Base-by-base conservation (phyloP, 1,284 basidiomycete genomes). In the Trametes pubescens region DNA sequence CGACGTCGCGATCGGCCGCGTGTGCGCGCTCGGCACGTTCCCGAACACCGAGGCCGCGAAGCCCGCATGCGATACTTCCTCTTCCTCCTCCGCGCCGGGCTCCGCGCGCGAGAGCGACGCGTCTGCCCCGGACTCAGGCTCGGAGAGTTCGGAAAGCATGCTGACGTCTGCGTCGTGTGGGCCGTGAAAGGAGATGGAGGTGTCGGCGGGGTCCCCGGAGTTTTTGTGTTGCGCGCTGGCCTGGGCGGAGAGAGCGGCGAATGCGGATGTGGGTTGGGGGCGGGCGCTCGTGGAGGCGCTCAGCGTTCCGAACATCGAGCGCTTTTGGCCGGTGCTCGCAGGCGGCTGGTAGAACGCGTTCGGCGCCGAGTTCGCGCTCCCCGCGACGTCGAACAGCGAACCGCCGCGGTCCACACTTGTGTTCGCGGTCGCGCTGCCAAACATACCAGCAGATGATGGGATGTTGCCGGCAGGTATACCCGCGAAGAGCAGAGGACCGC, bases 281-380 rank as follows among this genome's bases (percentile, higher is more conserved):
- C 43, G 40, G 48, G 53, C 38, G 16, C 11, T 35, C 11, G 60
- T 51, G 8, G 60, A 56, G 2, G 53, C 29, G 24, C 40, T 56
- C 29, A 61, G 60, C 2, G 67, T 52, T 6, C 64, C 62, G 37
- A 68, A 68, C 32, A 68, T 32, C 1, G 64, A 61, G 18, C 64
- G 68, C 56, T 71, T 73, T 40, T 56, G 61, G 26, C 68, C 67
- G 3, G 67, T 64, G 21, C 71, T 57, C 8, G 75, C 61, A 4
- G 85, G 81, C 0, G 86, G 86, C 44, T 81, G 79, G 71, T 85
- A 89, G 71, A 90, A 90, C 5, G 88, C 88, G 67, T 89, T 90
- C 37, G 78, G 80, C 2, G 79, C 78, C 47, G 77, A 77, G 59
- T 81, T 82, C 1, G 87, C 86, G 24, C 81, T 81, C 16, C 79